phyloP scores from a whole-genome alignment of 2,329 filamentous ascomycete genomes.

The Fusarium pseudoanthophilum region DNA sequence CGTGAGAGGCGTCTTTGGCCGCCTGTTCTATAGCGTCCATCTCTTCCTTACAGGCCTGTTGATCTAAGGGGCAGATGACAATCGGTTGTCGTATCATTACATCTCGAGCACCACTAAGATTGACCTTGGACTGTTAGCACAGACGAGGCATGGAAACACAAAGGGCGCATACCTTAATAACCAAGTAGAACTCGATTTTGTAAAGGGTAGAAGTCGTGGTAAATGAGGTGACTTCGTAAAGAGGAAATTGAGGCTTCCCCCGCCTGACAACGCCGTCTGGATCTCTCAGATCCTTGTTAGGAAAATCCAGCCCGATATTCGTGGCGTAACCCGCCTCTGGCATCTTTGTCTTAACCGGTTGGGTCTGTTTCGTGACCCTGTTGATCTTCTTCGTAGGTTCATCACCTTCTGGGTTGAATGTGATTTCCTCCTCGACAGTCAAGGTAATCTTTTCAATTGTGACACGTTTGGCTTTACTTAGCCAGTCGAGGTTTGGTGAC shows the following conservation, averaged over 20 bases:
- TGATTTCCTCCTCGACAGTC: constrained; percentile 95
- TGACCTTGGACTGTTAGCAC: constrained; percentile 68
- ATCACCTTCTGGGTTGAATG: constrained; percentile 98
- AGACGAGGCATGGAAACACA: constrained; percentile 14
- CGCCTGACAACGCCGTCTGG: constrained; percentile 86
- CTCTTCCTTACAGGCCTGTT: constrained; percentile 95
- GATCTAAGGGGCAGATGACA: constrained; percentile 94
- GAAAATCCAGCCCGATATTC: constrained; percentile 90
- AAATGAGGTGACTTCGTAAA: constrained; percentile 89
- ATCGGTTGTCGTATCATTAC: constrained; percentile 91
- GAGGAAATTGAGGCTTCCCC: constrained; percentile 86
- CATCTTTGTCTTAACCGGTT: constrained; percentile 83
- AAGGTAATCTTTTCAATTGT: constrained; percentile 95
- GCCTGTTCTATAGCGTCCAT: constrained; percentile 98
- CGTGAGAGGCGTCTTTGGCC: constrained; percentile 88
- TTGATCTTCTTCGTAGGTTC: constrained; percentile 92
- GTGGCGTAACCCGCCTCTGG: constrained; percentile 93
- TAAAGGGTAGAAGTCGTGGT: constrained; percentile 94
- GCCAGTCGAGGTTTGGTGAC: constrained; percentile 90
- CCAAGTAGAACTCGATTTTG: constrained; percentile 97
- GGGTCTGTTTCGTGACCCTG: constrained; percentile 83
- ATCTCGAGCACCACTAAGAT: constrained; percentile 87
- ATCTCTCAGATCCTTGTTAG: constrained; percentile 87
- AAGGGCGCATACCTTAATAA: constrained; percentile 77
- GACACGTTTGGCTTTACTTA: constrained; percentile 88